phyloP scores from a whole-genome alignment of 1,284 basidiomycete genomes.

The Apiotrichum veenhuisii region DNA sequence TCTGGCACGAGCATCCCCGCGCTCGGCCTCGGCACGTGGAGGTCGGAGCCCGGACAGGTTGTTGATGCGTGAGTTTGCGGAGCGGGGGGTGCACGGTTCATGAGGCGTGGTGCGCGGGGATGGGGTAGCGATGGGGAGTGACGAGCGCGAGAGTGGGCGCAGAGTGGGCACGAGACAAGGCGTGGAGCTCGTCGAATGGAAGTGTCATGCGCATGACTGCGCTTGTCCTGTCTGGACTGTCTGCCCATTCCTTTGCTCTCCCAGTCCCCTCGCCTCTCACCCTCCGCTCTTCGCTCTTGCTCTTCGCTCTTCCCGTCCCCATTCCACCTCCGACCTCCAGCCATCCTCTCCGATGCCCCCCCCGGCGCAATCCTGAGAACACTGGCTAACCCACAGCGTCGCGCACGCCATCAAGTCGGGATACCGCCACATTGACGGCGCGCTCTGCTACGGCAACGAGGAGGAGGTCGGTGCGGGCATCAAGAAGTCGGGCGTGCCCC shows the following conservation, averaged over 20 bases:
- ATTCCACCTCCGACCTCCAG: no score
- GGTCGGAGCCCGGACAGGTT: conserved; percentile 68
- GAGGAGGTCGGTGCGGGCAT: conserved; percentile 81
- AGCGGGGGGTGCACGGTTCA: background rate
- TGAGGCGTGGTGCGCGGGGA: background rate
- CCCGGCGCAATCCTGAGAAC: background rate
- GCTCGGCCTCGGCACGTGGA: conserved; percentile 77
- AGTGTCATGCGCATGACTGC: no score
- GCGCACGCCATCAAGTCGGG: conserved; percentile 67
- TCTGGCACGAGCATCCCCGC: conserved; percentile 64
- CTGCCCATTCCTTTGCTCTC: no score
- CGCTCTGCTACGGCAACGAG: conserved; percentile 67
- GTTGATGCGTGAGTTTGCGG: conserved; percentile 50
- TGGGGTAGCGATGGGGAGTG: background rate
- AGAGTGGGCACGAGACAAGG: no score
- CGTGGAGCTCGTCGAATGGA: no score
- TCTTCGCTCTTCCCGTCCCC: no score
- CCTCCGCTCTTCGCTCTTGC: no score
- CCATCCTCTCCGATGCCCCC: background rate
- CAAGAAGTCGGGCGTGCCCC: conserved; percentile 67
- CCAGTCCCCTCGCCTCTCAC: no score
- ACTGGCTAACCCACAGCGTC: conserved; percentile 49
- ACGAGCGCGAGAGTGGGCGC: no score
- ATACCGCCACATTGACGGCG: conserved; percentile 75
- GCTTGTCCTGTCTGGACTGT: no score